These are phyloP conservation scores for Pythium volutum DNA, from an alignment of 352 stramenopile species.

Conservation along the genomic window DNA sequence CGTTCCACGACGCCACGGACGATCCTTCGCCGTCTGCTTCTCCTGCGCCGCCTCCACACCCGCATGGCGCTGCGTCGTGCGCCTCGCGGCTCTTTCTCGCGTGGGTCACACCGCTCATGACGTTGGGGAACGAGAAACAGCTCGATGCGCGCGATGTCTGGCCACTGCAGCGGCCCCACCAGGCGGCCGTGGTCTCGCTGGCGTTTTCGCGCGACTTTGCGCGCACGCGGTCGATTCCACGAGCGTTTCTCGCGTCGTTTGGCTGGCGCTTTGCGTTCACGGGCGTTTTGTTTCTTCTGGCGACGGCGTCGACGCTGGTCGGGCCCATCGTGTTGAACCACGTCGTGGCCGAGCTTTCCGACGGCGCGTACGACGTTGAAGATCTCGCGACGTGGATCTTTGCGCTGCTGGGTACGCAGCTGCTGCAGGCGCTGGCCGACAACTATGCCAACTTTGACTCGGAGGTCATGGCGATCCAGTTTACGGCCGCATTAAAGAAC, in stretches of 20 bases:
- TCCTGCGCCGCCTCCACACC: neutral
- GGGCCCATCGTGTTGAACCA: conserved; percentile 40
- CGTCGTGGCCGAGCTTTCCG: conserved; percentile 32
- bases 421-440: conserved; percentile 49
- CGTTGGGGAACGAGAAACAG: conserved; percentile 42
- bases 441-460: conserved; percentile 46
- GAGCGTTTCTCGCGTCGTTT: conserved; percentile 33
- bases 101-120: conserved; percentile 3
- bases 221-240: conserved; percentile 33
- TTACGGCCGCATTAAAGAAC: conserved; percentile 42
- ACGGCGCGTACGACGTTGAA: conserved; percentile 16
- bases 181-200: conserved; percentile 26
- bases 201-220: conserved; percentile 28
- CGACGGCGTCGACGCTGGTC: conserved; percentile 39
- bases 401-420: conserved; percentile 36
- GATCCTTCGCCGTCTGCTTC: too few relatives aligned
- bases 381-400: conserved; percentile 32
- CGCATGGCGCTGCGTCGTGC: neutral
- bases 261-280: conserved; percentile 32
- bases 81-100: conserved; percentile 1
- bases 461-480: conserved; percentile 52
- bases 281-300: conserved; percentile 33
- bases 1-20: neutral
- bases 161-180: conserved; percentile 28
- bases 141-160: conserved; percentile 41